Percentiles rank a stretch among this genome's conserved stretches.
Evolutionary conservation across 352 stramenopile species (phyloP).

Genomic region (Phytopythium sindhum): DNA sequence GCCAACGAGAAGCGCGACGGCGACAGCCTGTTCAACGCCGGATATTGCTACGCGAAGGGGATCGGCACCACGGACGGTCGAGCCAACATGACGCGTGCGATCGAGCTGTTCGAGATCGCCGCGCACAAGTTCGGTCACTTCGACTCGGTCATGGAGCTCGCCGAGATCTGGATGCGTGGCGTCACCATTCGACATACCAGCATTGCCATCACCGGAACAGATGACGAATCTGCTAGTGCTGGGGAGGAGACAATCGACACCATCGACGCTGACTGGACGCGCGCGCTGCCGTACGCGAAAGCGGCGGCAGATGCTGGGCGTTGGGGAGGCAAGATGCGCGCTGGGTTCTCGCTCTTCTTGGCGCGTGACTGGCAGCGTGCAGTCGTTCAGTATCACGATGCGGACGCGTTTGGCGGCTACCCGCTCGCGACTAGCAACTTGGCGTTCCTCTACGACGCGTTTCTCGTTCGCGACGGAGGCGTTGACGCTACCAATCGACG

Average conservation of each 20-base stretch:
- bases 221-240: neutral
- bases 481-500: constrained; percentile 6
- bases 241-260: neutral
- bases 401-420: constrained; percentile 50
- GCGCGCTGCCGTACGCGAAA: constrained; percentile 45
- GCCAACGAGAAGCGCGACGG: constrained; percentile 72
- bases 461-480: constrained; percentile 16
- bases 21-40: constrained; percentile 90
- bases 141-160: constrained; percentile 74
- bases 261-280: constrained; percentile 1
- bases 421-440: constrained; percentile 65
- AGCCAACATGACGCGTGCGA: constrained; percentile 50
- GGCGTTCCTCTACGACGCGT: constrained; percentile 71
- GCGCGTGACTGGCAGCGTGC: constrained; percentile 38
- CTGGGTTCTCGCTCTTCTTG: constrained; percentile 66
- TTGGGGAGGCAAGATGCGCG: constrained; percentile 53
- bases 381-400: constrained; percentile 61
- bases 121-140: constrained; percentile 82
- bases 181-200: constrained; percentile 16
- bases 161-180: constrained; percentile 47
- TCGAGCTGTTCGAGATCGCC: constrained; percentile 58
- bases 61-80: constrained; percentile 32
- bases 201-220: too few relatives aligned
- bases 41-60: constrained; percentile 70
- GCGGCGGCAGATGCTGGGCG: constrained; percentile 57